Percentiles rank a stretch among this genome's conserved stretches.
Conservation (phyloP, 208 protist species). For the Leishmania turanica region DNA sequence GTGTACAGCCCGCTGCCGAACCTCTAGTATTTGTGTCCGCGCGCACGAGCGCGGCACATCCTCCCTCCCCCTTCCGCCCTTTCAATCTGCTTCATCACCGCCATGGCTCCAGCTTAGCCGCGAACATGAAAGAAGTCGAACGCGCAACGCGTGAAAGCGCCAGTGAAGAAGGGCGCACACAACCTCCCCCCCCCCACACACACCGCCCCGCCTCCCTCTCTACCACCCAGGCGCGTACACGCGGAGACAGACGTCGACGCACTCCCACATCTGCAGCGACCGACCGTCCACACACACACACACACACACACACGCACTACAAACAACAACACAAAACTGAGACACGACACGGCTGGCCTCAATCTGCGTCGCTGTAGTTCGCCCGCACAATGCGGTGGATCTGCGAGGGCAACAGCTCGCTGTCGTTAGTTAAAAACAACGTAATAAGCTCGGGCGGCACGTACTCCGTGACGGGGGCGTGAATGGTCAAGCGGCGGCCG, state of each 20-base stretch:
- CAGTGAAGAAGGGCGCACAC: neutral
- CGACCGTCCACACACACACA: neutral
- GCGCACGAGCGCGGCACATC: neutral
- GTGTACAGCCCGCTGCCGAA: neutral
- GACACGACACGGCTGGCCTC: neutral
- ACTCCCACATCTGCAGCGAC: neutral
- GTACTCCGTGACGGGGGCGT: slow-evolving; percentile 97
- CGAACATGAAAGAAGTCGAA: neutral
- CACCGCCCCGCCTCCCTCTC: no score
- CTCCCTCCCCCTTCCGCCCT: neutral
- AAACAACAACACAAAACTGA: neutral
- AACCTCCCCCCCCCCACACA: no score
- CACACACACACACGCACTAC: neutral
- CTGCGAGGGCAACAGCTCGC: slow-evolving; percentile 94
- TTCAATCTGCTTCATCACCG: neutral
- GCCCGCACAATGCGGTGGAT: slow-evolving; percentile 97
- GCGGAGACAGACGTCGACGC: neutral
- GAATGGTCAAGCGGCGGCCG: slow-evolving; percentile 64
- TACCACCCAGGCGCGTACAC: no score
- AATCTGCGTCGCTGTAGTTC: slow-evolving; percentile 96
- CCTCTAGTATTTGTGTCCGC: neutral
- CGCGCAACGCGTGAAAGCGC: no score
- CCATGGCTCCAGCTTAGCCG: no score
- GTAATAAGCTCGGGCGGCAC: slow-evolving; percentile 97
- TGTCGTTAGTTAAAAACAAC: slow-evolving; percentile 96